A percentile compares a stretch with the other conserved stretches of the same genome.
Evolutionary conservation across 2,329 filamentous ascomycete species (phyloP).

Genomic region (Pseudohalonectria lignicola): DNA sequence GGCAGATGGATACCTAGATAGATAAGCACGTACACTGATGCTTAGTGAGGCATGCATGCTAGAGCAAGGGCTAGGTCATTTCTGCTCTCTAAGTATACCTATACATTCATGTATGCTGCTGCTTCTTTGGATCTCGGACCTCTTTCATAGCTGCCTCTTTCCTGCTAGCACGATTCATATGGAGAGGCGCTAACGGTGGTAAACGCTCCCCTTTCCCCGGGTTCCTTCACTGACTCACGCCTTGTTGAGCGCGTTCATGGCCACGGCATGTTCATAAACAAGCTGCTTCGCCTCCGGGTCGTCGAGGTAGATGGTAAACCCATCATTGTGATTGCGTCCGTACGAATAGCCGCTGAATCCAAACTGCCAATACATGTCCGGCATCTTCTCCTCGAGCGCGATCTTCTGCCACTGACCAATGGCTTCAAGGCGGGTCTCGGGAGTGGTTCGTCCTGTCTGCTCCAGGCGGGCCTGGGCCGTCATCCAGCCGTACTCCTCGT

Average conservation of each 20-base stretch:
- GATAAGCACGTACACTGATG: no score
- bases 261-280: conserved; percentile 38
- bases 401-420: conserved; percentile 38
- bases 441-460: neutral
- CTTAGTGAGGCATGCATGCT: no score
- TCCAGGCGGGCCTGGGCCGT: neutral
- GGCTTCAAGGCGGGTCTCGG: conserved; percentile 29
- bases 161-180: no score
- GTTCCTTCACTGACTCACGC: no score
- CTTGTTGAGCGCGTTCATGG: conserved; percentile 21
- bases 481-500: conserved; percentile 72
- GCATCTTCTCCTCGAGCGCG: conserved; percentile 31
- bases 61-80: no score
- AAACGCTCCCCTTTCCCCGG: no score
- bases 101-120: no score
- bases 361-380: conserved; percentile 46
- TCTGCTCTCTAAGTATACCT: no score
- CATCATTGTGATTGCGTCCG: conserved; percentile 42
- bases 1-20: no score
- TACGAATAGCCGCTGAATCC: conserved; percentile 39
- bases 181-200: no score
- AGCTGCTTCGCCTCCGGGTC: conserved; percentile 53
- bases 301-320: conserved; percentile 52
- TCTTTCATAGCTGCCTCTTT: no score
- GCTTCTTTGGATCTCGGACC: no score